Percentiles rank a stretch among this genome's conserved stretches.
Evolutionary conservation across 2,329 filamentous ascomycete species (phyloP).

Genomic region (Daldinia eschscholtzii): DNA sequence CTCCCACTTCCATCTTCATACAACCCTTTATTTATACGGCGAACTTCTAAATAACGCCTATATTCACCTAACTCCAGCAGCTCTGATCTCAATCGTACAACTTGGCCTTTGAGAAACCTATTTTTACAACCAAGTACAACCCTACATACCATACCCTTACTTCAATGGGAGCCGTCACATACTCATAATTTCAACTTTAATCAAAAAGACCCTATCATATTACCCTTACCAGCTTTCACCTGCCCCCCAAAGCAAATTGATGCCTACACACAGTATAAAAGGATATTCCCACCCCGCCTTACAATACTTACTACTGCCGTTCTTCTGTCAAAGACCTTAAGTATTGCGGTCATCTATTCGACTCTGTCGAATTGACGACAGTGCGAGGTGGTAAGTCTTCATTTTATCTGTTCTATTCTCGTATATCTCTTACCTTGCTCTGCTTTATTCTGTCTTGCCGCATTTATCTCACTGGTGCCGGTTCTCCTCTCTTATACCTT

Average conservation of each 20-base stretch:
- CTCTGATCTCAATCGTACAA: too few relatives aligned
- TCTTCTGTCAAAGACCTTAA: background rate
- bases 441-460: background rate
- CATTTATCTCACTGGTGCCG: background rate
- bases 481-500: background rate
- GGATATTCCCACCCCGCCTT: too few relatives aligned
- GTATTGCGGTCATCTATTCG: too few relatives aligned
- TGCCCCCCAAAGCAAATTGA: too few relatives aligned
- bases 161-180: too few relatives aligned
- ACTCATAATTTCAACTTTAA: too few relatives aligned
- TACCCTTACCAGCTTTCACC: too few relatives aligned
- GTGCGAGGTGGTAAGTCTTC: background rate
- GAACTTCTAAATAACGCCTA: background rate
- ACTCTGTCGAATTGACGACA: background rate
- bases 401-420: background rate
- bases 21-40: background rate
- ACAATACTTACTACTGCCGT: background rate
- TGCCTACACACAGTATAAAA: too few relatives aligned
- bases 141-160: too few relatives aligned
- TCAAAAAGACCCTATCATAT: too few relatives aligned
- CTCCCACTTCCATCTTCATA: conserved; percentile 1
- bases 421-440: background rate
- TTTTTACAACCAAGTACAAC: too few relatives aligned
- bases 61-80: background rate
- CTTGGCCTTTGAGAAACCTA: background rate